Percentiles rank a stretch among this genome's conserved stretches.
Conservation (phyloP, 2,329 filamentous ascomycete species). For the Fusarium denticulatum region DNA sequence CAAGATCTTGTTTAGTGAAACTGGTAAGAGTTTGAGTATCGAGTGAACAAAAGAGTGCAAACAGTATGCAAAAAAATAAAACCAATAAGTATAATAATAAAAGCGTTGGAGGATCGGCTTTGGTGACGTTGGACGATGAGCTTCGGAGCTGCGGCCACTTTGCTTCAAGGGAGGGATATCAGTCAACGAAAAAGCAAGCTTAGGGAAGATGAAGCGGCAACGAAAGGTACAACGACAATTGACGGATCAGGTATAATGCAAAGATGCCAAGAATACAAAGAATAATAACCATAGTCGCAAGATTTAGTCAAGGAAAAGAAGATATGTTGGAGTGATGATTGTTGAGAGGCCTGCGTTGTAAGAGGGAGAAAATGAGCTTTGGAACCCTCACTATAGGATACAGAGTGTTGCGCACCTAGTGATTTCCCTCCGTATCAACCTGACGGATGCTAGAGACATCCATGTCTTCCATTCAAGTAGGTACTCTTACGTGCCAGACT, state of each 20-base stretch:
- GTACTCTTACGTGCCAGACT: not conserved
- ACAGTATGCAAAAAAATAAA: conserved; percentile 1
- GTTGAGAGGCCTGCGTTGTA: conserved; percentile 18
- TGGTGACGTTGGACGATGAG: conserved; percentile 3
- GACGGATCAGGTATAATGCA: conserved; percentile 28
- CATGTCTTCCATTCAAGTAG: not conserved
- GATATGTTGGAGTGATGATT: not conserved
- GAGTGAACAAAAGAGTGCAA: conserved; percentile 9
- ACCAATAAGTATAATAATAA: not conserved
- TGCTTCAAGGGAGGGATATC: conserved; percentile 4
- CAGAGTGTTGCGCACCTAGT: not conserved
- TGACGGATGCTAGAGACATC: not conserved
- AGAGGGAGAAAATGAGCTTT: conserved; percentile 30
- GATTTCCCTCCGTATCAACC: not conserved
- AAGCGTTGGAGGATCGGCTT: not conserved
- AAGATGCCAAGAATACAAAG: conserved; percentile 31
- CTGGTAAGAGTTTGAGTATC: conserved; percentile 2
- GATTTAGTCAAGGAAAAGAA: conserved; percentile 1
- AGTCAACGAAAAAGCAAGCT: not conserved
- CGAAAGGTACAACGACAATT: conserved; percentile 30
- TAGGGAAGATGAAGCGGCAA: conserved; percentile 30
- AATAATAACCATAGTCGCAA: conserved; percentile 37
- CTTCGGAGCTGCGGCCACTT: conserved; percentile 17
- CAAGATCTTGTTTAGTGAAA: conserved; percentile 5
- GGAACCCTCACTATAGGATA: not conserved